Percentiles rank a stretch among this genome's conserved stretches.
phyloP scores from a whole-genome alignment of 148 eudicot species.

The Polygonum maritimum region DNA sequence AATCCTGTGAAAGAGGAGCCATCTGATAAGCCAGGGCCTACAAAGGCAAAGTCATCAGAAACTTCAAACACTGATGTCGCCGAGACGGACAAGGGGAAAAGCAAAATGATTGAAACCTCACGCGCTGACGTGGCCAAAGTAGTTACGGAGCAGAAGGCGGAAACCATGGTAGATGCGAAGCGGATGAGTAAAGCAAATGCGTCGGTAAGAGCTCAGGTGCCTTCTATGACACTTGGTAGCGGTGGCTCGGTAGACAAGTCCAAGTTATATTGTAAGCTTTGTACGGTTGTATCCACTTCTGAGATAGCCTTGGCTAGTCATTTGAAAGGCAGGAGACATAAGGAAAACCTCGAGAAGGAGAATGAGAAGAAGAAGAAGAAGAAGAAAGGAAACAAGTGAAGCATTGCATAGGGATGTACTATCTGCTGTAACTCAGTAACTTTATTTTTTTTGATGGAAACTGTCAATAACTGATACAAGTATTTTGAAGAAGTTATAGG shows the following conservation, averaged over 20 bases:
- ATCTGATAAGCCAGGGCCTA: not conserved
- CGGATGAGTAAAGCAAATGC: not conserved
- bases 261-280: conserved; percentile 41
- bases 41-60: not conserved
- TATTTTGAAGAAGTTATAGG: not conserved
- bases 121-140: not conserved
- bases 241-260: conserved; percentile 11
- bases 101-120: not conserved
- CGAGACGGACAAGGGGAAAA: not conserved
- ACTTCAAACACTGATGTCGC: not conserved
- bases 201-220: not conserved
- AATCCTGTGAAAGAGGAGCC: conserved; percentile 25
- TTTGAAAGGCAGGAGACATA: not conserved
- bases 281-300: conserved; percentile 34
- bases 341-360: not conserved
- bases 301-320: conserved; percentile 11
- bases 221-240: not conserved
- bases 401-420: not conserved
- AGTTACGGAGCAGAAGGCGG: not conserved
- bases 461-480: not conserved
- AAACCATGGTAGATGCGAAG: not conserved
- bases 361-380: too few relatives aligned
- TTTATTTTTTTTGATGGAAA: not conserved
- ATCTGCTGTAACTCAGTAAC: not conserved
- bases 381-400: not conserved